Evolutionary conservation across 1,284 basidiomycete species (phyloP), one percentile per base, ranked within the genome.

Genomic region (Trametes hirsuta): DNA sequence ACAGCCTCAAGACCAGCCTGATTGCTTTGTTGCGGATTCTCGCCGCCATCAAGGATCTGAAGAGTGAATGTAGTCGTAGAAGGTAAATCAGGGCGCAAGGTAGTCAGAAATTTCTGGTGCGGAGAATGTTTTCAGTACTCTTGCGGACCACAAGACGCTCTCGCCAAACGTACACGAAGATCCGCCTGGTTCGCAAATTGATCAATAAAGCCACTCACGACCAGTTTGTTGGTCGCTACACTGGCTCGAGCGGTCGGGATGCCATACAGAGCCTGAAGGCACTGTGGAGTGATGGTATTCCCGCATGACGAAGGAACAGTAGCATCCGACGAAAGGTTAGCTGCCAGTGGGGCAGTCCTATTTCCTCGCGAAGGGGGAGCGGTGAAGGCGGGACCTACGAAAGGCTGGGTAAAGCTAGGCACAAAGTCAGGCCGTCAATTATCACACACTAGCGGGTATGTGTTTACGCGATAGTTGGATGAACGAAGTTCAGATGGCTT

Each of bases 191-290:
- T 84, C 3, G 82, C 84, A 67, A 76, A 86, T 63, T 84, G 74
- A 1, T 78, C 68, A 11, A 86, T 76, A 64, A 84, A 86, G 9
- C 85, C 85, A 41, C 80, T 81, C 52, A 87, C 77, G 42, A 81
- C 84, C 40, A 87, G 74, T 34, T 72, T 78, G 67, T 84, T 86
- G 40, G 63, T 71, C 18, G 62, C 68, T 2, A 77, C 75, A 3
- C 79, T 74, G 6, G 69, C 66, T 2, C 80, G 80, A 0, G 77
- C 75, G 59, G 84, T 85, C 6, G 66, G 66, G 9, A 75, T 74
- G 6, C 82, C 83, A 69, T 87, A 88, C 41, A 87, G 62, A 3
- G 76, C 76, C 58, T 79, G 72, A 58, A 88, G 70, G 68, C 85
- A 87, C 1, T 79, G 70, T 9, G 84, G 84, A 0, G 85, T 86